phyloP scores from a whole-genome alignment of 495 filamentous ascomycete genomes.

The Podospora pseudocomata region DNA sequence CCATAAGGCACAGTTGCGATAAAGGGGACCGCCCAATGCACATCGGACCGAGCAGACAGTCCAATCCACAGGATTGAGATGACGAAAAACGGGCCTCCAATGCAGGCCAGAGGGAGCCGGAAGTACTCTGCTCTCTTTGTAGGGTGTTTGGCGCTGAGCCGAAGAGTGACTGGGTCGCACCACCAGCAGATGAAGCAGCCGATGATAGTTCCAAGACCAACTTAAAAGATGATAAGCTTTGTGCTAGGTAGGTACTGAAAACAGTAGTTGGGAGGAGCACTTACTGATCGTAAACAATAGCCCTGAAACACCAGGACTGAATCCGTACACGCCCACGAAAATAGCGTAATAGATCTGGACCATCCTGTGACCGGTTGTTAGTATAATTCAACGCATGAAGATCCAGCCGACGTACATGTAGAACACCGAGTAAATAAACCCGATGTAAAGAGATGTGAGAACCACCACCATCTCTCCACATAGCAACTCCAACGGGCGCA shows the following conservation, averaged over 20 bases:
- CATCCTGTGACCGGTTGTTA: constrained; percentile 17
- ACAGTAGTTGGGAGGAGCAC: background rate
- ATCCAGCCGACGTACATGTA: constrained; percentile 48
- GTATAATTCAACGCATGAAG: background rate
- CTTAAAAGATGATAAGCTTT: background rate
- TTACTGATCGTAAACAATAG: constrained; percentile 30
- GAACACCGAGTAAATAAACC: constrained; percentile 64
- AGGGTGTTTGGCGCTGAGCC: constrained; percentile 19
- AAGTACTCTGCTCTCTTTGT: constrained; percentile 48
- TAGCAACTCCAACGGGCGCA: constrained; percentile 53
- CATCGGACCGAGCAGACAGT: constrained; percentile 52
- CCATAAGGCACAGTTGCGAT: constrained; percentile 60
- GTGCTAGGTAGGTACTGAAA: constrained; percentile 4
- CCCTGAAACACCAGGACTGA: constrained; percentile 34
- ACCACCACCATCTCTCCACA: constrained; percentile 59
- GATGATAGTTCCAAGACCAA: constrained; percentile 46
- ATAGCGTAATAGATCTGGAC: constrained; percentile 60
- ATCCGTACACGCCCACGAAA: constrained; percentile 45
- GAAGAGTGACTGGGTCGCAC: constrained; percentile 28
- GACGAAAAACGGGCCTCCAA: constrained; percentile 57
- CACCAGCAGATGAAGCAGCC: constrained; percentile 50
- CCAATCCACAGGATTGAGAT: constrained; percentile 65
- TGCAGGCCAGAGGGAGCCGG: constrained; percentile 61
- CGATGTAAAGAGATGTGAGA: constrained; percentile 59
- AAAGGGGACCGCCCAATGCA: constrained; percentile 62